Evolutionary conservation across 108 stramenopile species (phyloP).

Genomic region (Nitzschia sp.): DNA sequence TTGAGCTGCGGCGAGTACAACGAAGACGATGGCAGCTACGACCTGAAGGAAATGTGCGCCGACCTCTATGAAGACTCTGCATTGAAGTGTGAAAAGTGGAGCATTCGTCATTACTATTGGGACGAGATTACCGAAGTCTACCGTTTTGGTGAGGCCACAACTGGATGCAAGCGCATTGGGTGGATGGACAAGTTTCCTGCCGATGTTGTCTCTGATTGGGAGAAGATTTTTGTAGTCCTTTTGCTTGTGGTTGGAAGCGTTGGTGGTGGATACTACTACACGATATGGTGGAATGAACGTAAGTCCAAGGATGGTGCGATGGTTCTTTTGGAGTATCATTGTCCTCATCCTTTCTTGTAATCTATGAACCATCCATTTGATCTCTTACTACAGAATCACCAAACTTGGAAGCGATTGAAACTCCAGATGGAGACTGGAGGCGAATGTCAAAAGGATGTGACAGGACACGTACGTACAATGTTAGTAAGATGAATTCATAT

Average conservation of each 20-base stretch:
- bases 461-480: too few relatives aligned
- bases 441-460: too few relatives aligned
- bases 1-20: constrained; percentile 19
- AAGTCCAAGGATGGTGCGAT: too few relatives aligned
- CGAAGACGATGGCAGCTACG: constrained; percentile 25
- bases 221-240: constrained; percentile 2
- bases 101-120: constrained; percentile 17
- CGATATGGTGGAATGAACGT: constrained; percentile 18
- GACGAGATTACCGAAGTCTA: constrained; percentile 35
- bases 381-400: constrained; percentile 5
- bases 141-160: constrained; percentile 30
- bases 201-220: constrained; percentile 5
- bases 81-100: constrained; percentile 24
- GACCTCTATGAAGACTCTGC: constrained; percentile 25
- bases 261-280: constrained; percentile 10
- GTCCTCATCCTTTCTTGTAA: too few relatives aligned
- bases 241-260: constrained; percentile 9
- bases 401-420: constrained; percentile 36
- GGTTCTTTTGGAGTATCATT: too few relatives aligned
- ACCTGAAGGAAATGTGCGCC: constrained; percentile 27
- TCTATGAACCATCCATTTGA: not conserved
- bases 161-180: constrained; percentile 35
- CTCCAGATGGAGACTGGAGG: too few relatives aligned
- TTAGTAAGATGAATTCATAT: too few relatives aligned
- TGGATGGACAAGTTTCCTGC: constrained; percentile 20